Conservation (phyloP, 257 asterid genomes). For the Lavandula angustifolia region DNA sequence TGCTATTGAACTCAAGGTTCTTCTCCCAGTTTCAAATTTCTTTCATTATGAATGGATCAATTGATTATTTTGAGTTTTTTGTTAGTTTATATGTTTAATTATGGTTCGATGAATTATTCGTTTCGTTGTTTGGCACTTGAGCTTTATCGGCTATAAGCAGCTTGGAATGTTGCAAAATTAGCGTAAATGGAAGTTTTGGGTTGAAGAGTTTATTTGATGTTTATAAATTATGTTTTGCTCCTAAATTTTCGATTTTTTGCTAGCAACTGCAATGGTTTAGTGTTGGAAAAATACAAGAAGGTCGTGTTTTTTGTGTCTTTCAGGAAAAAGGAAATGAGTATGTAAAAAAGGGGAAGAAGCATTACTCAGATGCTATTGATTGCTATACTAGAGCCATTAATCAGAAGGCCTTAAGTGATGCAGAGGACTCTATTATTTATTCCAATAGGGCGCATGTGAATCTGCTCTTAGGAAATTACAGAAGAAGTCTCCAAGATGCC, state of each 20-base stretch:
- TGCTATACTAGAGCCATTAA: constrained; percentile 91
- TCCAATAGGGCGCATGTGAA: constrained; percentile 93
- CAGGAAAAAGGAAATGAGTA: constrained; percentile 87
- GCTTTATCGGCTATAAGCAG: constrained; percentile 1
- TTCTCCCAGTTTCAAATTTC: neutral
- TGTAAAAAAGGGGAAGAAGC: constrained; percentile 81
- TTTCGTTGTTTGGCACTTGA: neutral
- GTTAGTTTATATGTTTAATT: neutral
- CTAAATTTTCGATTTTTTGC: too few species aligned
- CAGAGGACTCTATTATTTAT: constrained; percentile 66
- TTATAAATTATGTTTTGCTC: too few species aligned
- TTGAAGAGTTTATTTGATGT: neutral
- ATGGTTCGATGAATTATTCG: constrained; percentile 6
- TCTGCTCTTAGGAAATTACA: constrained; percentile 71
- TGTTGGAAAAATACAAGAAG: too few species aligned
- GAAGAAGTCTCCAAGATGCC: constrained; percentile 87
- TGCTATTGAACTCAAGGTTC: constrained; percentile 85
- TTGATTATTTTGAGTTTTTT: neutral
- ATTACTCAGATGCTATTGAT: constrained; percentile 79
- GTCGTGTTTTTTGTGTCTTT: constrained; percentile 18
- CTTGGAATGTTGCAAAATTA: neutral
- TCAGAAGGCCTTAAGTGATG: constrained; percentile 74
- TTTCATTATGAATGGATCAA: neutral
- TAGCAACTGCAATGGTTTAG: too few species aligned
- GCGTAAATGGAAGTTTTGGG: neutral